Evolutionary conservation across 2,329 filamentous ascomycete genomes (phyloP).

Genomic region (Aspergillus fumigatus): DNA sequence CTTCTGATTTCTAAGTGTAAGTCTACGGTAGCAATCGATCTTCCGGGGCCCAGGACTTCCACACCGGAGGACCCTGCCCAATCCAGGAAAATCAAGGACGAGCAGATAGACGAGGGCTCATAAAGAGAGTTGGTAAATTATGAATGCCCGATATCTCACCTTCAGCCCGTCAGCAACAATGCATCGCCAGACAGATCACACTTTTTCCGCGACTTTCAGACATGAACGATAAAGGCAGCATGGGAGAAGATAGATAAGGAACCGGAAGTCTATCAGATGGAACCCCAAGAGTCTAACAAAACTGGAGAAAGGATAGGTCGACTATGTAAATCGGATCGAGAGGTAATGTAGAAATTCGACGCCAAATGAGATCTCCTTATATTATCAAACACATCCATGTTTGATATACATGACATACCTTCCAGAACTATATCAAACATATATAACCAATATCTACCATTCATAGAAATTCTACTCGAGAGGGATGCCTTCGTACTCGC

Average conservation of each 20-base stretch:
- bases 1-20: not conserved
- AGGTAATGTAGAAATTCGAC: conserved; percentile 4
- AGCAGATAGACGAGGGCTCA: not conserved
- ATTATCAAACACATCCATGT: conserved; percentile 7
- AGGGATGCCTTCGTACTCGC: conserved; percentile 84
- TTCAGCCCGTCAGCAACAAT: not conserved
- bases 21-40: not conserved
- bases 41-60: not conserved
- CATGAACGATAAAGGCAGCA: not conserved
- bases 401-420: conserved; percentile 14
- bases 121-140: not conserved
- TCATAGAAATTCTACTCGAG: conserved; percentile 38
- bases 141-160: not conserved
- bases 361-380: conserved; percentile 7
- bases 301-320: conserved; percentile 11
- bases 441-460: conserved; percentile 13
- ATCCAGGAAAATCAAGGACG: not conserved
- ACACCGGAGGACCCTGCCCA: not conserved
- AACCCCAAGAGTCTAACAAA: conserved; percentile 6
- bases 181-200: not conserved
- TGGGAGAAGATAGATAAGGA: not conserved
- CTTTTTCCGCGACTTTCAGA: not conserved
- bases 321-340: conserved; percentile 20
- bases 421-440: conserved; percentile 13
- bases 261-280: conserved; percentile 10